Evolutionary conservation across 768 basidiomycete genomes (phyloP), one percentile per base, ranked within the genome.

Genomic region (Leccinum ochraceum): DNA sequence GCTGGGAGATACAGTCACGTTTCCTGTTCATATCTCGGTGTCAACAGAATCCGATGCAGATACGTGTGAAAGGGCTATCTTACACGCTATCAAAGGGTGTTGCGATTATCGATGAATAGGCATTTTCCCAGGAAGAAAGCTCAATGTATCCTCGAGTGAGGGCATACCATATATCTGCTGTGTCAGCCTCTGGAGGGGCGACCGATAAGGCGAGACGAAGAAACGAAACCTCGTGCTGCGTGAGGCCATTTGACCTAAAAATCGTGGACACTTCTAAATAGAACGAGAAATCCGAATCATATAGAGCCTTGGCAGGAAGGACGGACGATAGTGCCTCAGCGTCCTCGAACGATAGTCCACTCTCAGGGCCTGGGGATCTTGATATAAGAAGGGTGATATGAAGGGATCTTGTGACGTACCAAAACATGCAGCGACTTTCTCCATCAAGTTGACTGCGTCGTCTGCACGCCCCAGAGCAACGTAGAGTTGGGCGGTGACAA

Each of bases 51-150:
- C 26, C 52, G 16, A 37, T 56, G 50, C 50, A 57, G 37, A 66
- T 63, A 51, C 5, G 53, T 44, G 60, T 53, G 49, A 51, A 37
- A 42, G 9, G 30, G 57, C 50, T 64, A 22, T 83, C 95, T 75
- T 73, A 97, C 95, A 91, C 80, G 67, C 86, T 85, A 63, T 88
- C 83, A 65, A 86, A 88, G 6, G 95, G 93, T 7, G 83, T 83
- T 20, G 85, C 79, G 70, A 90, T 85, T 68, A 98, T 75, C 24
- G 87, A 79, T 50, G 86, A 81, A 74, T 98, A 98, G 2, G 97
- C 96, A 66, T 94, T 88, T 67, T 95, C 93, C 75, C 89, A 97
- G 63, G 82, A 76, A 6, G 83, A 86, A 46, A 92, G 77, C 53
- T 90, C 88, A 20, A 84, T 85, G 56, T 87, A 83, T 30, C 90